Conservation (phyloP, 352 stramenopile genomes). For the Phytopythium oedochilum region DNA sequence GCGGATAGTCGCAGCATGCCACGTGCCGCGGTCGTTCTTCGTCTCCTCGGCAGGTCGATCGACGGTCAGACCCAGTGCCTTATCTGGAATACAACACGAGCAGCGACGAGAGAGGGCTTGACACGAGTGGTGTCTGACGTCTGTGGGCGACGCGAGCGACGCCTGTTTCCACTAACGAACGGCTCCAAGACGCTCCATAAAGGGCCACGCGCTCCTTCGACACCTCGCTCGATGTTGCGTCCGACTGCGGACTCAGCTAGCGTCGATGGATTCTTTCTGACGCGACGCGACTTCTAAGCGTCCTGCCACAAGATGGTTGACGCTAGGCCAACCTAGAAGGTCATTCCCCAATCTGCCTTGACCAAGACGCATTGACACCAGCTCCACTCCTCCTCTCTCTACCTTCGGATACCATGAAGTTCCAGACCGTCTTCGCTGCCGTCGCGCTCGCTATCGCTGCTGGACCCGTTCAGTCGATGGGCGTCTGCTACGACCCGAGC, state of each 20-base stretch:
- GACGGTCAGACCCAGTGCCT: neutral
- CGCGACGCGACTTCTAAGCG: too few relatives aligned
- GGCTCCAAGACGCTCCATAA: neutral
- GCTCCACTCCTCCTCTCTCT: neutral
- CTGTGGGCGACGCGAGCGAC: neutral
- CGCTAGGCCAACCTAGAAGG: too few relatives aligned
- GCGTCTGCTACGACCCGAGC: slow-evolving; percentile 47
- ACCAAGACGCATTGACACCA: slow-evolving; percentile 8
- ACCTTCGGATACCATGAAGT: slow-evolving; percentile 21
- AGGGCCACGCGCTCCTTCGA: slow-evolving; percentile 1
- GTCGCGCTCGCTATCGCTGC: slow-evolving; percentile 4
- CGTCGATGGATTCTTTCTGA: neutral
- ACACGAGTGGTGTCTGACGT: neutral
- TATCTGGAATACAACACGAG: neutral
- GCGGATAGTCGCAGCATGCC: neutral
- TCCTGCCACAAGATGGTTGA: too few relatives aligned
- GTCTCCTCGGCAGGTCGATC: too few relatives aligned
- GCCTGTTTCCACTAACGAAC: neutral
- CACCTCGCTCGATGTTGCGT: neutral
- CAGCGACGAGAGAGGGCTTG: too few relatives aligned
- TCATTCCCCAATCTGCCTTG: slow-evolving; percentile 28
- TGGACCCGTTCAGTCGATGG: slow-evolving; percentile 4
- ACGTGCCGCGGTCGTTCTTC: neutral
- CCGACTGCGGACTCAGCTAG: neutral
- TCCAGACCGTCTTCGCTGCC: slow-evolving; percentile 12